phyloP scores from a whole-genome alignment of 1,284 basidiomycete species.

The Melampsora americana region DNA sequence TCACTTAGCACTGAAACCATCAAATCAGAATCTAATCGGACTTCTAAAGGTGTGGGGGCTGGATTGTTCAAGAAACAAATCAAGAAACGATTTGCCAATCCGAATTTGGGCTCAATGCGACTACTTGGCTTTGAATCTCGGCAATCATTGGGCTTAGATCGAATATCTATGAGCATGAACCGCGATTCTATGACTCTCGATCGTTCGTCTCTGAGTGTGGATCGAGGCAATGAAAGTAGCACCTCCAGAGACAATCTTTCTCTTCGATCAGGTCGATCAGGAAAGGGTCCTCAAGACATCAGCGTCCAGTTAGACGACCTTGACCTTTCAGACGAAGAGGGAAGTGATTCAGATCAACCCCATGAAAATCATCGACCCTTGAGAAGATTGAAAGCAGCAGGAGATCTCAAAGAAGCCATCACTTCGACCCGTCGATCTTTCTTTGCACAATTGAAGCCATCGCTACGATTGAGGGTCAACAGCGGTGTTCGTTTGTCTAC shows the following conservation, averaged over 20 bases:
- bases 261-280: background rate
- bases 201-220: background rate
- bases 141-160: background rate
- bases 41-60: conserved; percentile 15
- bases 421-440: conserved; percentile 21
- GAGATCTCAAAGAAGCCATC: conserved; percentile 53
- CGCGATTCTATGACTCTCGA: background rate
- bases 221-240: background rate
- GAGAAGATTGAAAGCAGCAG: conserved; percentile 49
- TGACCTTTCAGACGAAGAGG: conserved; percentile 50
- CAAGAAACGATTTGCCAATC: conserved; percentile 17
- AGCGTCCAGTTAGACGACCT: conserved; percentile 52
- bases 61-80: conserved; percentile 35
- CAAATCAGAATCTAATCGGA: conserved; percentile 41
- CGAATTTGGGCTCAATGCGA: conserved; percentile 31
- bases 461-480: background rate
- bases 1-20: conserved; percentile 42
- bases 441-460: conserved; percentile 18
- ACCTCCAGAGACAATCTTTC: background rate
- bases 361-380: conserved; percentile 47
- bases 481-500: conserved; percentile 19
- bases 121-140: background rate
- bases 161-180: background rate
- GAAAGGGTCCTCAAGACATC: background rate
- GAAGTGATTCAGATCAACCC: conserved; percentile 42